Base-by-base conservation (phyloP, 2,329 filamentous ascomycete genomes). In the Cladorrhinum sp. region DNA sequence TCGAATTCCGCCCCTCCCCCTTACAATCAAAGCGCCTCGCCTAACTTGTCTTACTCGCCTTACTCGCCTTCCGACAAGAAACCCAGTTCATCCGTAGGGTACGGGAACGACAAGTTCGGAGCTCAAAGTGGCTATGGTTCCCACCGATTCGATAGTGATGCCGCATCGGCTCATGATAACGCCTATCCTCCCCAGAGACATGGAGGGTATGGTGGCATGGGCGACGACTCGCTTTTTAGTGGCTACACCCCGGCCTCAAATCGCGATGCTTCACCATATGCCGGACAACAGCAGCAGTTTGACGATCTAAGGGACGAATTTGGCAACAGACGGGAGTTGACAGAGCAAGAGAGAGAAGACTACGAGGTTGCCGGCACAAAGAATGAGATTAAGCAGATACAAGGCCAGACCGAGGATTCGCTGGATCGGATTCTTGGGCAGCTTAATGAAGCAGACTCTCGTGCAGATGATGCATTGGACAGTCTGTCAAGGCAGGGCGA, bases 401-500 rank as follows among this genome's bases (percentile, higher is more conserved):
- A 94, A 73, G 84, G 92, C 66, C 87, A 91, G 62, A 91, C 92
- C 70, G 85, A 93, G 30, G 64, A 67, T 10, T 75, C 71, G 14
- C 89, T 88, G 10, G 80, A 87, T 58, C 91, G 91, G 71, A 87
- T 88, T 14, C 78, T 90, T 49, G 82, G 84, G 8, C 82, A 87
- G 58, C 88, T 88, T 26, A 82, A 86, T 53, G n/a, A 53, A 18
- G 58, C 83, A 90, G n/a, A n/a, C n/a, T n/a, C n/a, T n/a, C n/a
- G 86, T 91, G 67, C 87, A 84, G 39, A 90, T 89, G 51, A 85
- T 55, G 93, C 90, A 0, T 80, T 94, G 39, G 87, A 86, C 42
- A 82, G 89, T 60, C 83, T 96, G 12, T 96, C 74, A 86, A 85
- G 74, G 92, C 94, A 69, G n/a, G n/a, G n/a, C n/a, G n/a, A n/a